These are phyloP conservation scores for Stenogyne calaminthoides DNA, from an alignment of 305 asterid genomes.

Conservation along the genomic window DNA sequence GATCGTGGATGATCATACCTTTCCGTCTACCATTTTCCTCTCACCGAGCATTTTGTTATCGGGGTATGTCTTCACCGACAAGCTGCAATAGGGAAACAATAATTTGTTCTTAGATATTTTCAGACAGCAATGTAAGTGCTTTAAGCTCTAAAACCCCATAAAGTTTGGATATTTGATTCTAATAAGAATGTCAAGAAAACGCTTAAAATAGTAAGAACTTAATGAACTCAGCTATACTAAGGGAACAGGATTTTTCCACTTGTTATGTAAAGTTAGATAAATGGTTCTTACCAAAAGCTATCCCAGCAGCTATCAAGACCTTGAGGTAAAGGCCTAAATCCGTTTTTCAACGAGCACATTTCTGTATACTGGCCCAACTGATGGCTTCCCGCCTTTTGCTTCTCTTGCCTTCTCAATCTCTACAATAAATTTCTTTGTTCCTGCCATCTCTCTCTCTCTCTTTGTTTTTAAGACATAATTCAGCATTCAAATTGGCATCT, in stretches of 20 bases:
- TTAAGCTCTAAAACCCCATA: neutral
- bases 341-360: slow-evolving; percentile 57
- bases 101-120: neutral
- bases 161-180: neutral
- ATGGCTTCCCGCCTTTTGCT: slow-evolving; percentile 58
- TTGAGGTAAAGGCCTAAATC: slow-evolving; percentile 61
- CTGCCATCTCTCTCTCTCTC: slow-evolving; percentile 38
- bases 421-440: slow-evolving; percentile 47
- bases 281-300: slow-evolving; percentile 58
- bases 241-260: neutral
- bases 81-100: slow-evolving; percentile 42
- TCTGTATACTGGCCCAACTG: slow-evolving; percentile 74
- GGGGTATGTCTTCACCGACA: slow-evolving; percentile 56
- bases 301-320: slow-evolving; percentile 77
- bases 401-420: slow-evolving; percentile 68
- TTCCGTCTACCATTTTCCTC: slow-evolving; percentile 61
- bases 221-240: neutral
- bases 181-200: neutral
- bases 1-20: slow-evolving; percentile 38
- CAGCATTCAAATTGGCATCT: slow-evolving; percentile 24
- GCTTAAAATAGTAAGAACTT: neutral
- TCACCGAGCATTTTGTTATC: slow-evolving; percentile 77
- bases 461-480: neutral
- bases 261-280: neutral
- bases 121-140: neutral